Conservation (phyloP, 164 flowering plant species). For the Platanus orientalis region DNA sequence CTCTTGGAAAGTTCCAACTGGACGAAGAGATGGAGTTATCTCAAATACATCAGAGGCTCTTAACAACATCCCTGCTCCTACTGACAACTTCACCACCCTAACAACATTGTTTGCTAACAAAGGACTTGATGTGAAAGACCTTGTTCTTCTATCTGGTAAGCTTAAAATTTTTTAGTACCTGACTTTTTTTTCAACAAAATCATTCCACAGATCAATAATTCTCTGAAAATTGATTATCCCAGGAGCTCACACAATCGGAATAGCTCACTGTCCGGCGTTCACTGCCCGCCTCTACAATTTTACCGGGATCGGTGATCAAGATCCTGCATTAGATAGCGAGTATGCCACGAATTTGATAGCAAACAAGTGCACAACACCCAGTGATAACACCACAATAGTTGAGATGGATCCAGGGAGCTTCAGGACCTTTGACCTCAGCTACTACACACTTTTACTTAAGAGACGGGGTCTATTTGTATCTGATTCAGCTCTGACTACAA, state of each 20-base stretch:
- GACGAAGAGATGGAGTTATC: conserved; percentile 72
- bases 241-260: conserved; percentile 43
- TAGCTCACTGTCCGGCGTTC: conserved; percentile 44
- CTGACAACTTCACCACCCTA: conserved; percentile 50
- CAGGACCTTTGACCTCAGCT: conserved; percentile 38
- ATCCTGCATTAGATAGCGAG: conserved; percentile 39
- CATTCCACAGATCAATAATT: not conserved
- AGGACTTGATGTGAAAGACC: conserved; percentile 65
- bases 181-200: not conserved
- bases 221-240: not conserved
- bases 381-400: conserved; percentile 17
- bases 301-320: conserved; percentile 52
- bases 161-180: not conserved
- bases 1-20: conserved; percentile 78
- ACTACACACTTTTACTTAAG: conserved; percentile 34
- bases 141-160: conserved; percentile 72
- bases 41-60: conserved; percentile 54
- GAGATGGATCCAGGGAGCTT: conserved; percentile 70
- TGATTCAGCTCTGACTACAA: conserved; percentile 49
- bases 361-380: conserved; percentile 30
- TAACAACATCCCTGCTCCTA: conserved; percentile 61
- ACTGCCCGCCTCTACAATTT: conserved; percentile 56
- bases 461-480: conserved; percentile 51
- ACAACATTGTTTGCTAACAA: conserved; percentile 38
- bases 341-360: conserved; percentile 29